Evolutionary conservation across 1,284 basidiomycete species (phyloP).

Genomic region (Cutaneotrichosporon sp.): DNA sequence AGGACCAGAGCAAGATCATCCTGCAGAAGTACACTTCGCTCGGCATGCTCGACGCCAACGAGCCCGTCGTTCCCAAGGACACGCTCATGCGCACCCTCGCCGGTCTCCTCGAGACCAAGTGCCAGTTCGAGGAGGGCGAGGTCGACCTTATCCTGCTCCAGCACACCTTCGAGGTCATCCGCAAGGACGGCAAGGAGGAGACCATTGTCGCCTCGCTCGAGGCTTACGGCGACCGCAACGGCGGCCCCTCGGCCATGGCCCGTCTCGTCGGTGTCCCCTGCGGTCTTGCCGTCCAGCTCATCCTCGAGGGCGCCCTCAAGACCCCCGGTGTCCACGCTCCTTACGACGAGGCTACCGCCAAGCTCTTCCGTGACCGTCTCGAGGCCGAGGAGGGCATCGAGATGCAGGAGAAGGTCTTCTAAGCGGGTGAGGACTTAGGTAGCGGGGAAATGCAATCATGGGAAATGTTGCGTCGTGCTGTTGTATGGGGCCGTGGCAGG

Average conservation of each 20-base stretch:
- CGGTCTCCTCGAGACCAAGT: conserved; percentile 80
- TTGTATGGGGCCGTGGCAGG: too few species aligned
- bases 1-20: conserved; percentile 68
- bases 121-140: conserved; percentile 86
- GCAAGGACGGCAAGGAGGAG: conserved; percentile 76
- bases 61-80: conserved; percentile 60
- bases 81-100: conserved; percentile 94
- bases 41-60: conserved; percentile 73
- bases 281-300: conserved; percentile 82
- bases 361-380: conserved; percentile 67
- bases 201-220: conserved; percentile 88
- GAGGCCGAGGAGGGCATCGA: conserved; percentile 75
- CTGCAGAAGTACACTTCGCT: conserved; percentile 87
- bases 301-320: conserved; percentile 64
- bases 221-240: conserved; percentile 72
- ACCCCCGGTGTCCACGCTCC: conserved; percentile 80
- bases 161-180: conserved; percentile 90
- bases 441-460: not conserved
- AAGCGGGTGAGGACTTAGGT: conserved; percentile 13
- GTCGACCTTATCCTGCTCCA: conserved; percentile 96
- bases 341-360: conserved; percentile 74
- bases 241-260: conserved; percentile 91
- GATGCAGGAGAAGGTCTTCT: conserved; percentile 61
- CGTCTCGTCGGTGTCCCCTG: conserved; percentile 85
- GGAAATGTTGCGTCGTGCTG: too few species aligned